These are phyloP conservation scores for Myriosclerotinia scirpicola DNA, from an alignment of 2,329 filamentous ascomycete species.

Conservation along the genomic window DNA sequence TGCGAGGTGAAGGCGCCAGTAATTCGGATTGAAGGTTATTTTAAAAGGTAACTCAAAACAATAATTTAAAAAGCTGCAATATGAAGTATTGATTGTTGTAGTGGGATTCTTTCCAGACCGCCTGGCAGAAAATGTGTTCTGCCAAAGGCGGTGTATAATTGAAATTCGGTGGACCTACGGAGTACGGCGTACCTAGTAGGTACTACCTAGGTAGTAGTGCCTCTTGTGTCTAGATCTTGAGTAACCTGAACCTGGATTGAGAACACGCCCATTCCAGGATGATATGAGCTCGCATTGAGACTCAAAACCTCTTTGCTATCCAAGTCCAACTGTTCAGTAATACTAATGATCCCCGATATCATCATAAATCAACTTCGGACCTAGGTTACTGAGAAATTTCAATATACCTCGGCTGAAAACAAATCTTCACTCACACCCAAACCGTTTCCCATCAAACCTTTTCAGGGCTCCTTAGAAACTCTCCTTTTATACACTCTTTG, in stretches of 20 bases:
- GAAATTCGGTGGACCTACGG: no score
- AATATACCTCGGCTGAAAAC: background rate
- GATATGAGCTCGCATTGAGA: background rate
- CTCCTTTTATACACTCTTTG: background rate
- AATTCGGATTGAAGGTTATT: background rate
- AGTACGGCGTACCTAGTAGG: no score
- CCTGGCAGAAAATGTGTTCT: conserved; percentile 9
- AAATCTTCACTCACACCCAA: background rate
- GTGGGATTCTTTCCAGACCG: background rate
- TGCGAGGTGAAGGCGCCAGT: conserved; percentile 52
- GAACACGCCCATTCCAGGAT: background rate
- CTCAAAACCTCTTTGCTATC: background rate
- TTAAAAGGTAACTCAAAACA: background rate
- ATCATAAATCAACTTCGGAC: background rate
- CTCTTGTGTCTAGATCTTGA: no score
- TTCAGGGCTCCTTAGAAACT: background rate
- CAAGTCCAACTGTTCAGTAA: background rate
- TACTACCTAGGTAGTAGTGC: no score
- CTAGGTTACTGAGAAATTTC: background rate
- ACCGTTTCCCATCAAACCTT: background rate
- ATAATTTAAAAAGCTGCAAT: background rate
- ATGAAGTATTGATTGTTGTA: no score
- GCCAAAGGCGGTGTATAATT: conserved; percentile 6
- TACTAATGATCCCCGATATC: background rate
- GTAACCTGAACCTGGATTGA: no score